Base-by-base conservation (phyloP, 1,284 basidiomycete species). In the Rhizoctonia solani region DNA sequence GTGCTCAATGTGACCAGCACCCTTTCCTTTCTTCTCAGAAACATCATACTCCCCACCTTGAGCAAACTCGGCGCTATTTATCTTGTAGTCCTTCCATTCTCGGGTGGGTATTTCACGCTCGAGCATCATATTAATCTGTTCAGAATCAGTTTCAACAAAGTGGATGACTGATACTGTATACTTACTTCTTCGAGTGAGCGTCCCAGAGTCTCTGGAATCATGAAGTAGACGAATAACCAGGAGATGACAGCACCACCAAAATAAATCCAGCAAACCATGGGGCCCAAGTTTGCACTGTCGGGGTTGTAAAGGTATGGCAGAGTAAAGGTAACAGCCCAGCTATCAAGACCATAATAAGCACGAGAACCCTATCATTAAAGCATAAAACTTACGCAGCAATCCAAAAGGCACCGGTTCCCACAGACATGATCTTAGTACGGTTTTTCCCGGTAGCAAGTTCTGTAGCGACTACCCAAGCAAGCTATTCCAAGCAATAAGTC, bases 361-460 rank as follows among this genome's bases (percentile, higher is more conserved):
- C n/a, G n/a, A n/a, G n/a, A n/a, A n/a, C n/a, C n/a, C 16, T 50
- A 6, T 46, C 8, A 21, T 46, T 46, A 9, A 9, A 25, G 4
- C 1, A 5, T 50, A 41, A 19, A 37, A 61, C 58, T 49, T 19
- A 61, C 58, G 79, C 79, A 47, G 73, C 71, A 29, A 80, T 71
- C 79, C 79, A 81, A 78, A 81, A 81, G 41, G 73, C 73, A 6
- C 78, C 78, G 9, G 79, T 79, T 44, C 77, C 78, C 63, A 80
- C 72, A 25, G 75, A 75, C 73, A 80, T 76, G 72, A 79, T 76
- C 73, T 79, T 80, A 68, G 77, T 77, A 66, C 77, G 73, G 72
- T 79, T 79, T 70, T 75, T 73, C 32, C 79, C 78, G 11, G 75
- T 74, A 0, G 76, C 75, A 56, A 79, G 72, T 69, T 78, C 78